A percentile compares a stretch with the other conserved stretches of the same genome.
Conservation (phyloP, 2,329 filamentous ascomycete genomes). For the Sporothrix mexicana region DNA sequence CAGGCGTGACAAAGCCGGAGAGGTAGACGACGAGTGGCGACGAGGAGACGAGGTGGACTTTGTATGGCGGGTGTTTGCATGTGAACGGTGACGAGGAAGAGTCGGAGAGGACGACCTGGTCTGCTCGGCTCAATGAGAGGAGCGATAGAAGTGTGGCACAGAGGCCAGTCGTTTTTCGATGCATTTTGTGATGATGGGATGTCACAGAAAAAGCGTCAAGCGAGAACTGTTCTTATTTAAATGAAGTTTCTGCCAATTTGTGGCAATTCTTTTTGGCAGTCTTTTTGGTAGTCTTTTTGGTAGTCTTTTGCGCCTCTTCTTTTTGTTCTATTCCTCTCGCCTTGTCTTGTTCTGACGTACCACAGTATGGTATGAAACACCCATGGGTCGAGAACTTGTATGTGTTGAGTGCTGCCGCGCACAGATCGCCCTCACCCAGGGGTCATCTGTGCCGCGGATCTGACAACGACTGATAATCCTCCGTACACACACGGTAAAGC, state of each 20-base stretch:
- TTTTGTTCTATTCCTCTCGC: not conserved
- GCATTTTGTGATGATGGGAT: not conserved
- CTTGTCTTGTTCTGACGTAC: too few species aligned
- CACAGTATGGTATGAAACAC: constrained; percentile 28
- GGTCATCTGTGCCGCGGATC: constrained; percentile 14
- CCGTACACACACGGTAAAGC: too few species aligned
- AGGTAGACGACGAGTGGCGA: constrained; percentile 59
- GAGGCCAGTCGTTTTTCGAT: not conserved
- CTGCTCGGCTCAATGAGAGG: not conserved
- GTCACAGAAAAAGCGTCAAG: too few species aligned
- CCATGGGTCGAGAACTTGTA: not conserved
- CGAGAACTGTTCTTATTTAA: too few species aligned
- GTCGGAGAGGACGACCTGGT: not conserved
- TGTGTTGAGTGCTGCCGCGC: not conserved
- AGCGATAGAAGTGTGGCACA: not conserved
- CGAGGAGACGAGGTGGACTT: constrained; percentile 53
- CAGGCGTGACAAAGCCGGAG: constrained; percentile 51
- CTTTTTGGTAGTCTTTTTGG: too few species aligned
- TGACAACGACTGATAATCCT: constrained; percentile 1
- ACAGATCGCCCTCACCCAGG: constrained; percentile 26
- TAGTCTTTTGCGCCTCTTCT: too few species aligned
- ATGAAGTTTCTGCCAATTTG: too few species aligned
- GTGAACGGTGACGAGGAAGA: constrained; percentile 20
- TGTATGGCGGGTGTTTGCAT: constrained; percentile 45
- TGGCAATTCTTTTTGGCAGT: too few species aligned